A percentile compares a stretch with the other conserved stretches of the same genome.
Evolutionary conservation across 192 early-diverging fungal species (phyloP).

Genomic region (Thoreauomyces humboldtii): DNA sequence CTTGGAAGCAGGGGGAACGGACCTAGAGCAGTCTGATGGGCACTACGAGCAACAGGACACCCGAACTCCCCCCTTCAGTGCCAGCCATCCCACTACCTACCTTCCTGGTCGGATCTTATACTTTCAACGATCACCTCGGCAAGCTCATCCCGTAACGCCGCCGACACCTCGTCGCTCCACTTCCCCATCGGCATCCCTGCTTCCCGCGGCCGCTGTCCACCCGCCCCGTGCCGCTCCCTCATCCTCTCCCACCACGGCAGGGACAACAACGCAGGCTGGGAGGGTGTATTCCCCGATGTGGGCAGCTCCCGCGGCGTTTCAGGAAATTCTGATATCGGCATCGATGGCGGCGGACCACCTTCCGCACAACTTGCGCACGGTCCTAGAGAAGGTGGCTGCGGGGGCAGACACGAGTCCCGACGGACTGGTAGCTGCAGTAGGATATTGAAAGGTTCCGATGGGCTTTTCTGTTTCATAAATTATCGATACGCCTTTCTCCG

Average conservation of each 20-base stretch:
- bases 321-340: slow-evolving; percentile 40
- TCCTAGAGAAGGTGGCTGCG: slow-evolving; percentile 19
- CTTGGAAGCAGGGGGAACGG: not conserved
- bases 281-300: slow-evolving; percentile 38
- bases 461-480: not conserved
- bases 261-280: not conserved
- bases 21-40: not conserved
- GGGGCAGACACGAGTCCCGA: not conserved
- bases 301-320: slow-evolving; percentile 32
- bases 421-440: not conserved
- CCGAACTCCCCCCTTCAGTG: no score
- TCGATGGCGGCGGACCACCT: slow-evolving; percentile 49
- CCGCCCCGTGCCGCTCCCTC: not conserved
- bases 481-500: not conserved
- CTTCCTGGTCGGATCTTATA: slow-evolving; percentile 43
- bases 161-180: not conserved
- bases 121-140: slow-evolving; percentile 8
- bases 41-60: no score
- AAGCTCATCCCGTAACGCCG: not conserved
- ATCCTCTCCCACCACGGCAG: not conserved
- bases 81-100: slow-evolving; percentile 26
- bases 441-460: not conserved
- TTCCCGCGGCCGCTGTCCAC: not conserved
- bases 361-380: slow-evolving; percentile 35
- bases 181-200: not conserved